Conservation (phyloP, 805 yeast species). For the Candida palmyrensis region DNA sequence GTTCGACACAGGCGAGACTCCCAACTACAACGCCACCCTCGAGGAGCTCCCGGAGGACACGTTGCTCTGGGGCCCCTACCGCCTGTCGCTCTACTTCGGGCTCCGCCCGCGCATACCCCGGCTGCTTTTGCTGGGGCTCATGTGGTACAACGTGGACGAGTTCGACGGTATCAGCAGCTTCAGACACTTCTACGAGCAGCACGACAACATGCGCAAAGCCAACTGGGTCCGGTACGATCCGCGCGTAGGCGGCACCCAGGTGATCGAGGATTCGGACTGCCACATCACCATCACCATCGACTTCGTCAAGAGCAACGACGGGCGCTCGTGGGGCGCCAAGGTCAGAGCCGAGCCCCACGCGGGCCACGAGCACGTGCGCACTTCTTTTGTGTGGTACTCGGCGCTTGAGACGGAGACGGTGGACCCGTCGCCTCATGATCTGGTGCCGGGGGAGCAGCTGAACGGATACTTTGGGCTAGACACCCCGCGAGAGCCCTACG, state of each 20-base stretch:
- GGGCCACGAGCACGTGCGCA: conserved; percentile 42
- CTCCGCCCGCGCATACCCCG: conserved; percentile 77
- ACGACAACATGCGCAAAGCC: conserved; percentile 64
- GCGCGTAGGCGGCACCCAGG: conserved; percentile 78
- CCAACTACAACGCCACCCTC: no score
- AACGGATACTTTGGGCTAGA: conserved; percentile 15
- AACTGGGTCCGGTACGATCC: conserved; percentile 91
- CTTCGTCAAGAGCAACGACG: conserved; percentile 67
- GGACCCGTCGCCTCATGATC: conserved; percentile 5
- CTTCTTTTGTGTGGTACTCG: conserved; percentile 72
- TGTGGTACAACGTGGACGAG: conserved; percentile 78
- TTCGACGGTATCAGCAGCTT: conserved; percentile 48
- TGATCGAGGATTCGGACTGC: conserved; percentile 61
- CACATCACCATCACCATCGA: conserved; percentile 61
- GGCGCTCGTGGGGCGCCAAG: conserved; percentile 76
- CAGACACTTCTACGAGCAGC: conserved; percentile 73
- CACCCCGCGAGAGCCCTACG: conserved; percentile 14
- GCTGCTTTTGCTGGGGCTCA: conserved; percentile 69
- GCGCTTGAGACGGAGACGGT: conserved; percentile 50
- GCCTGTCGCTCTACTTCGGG: conserved; percentile 84
- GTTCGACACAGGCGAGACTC: no score
- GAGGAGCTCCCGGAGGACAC: conserved; percentile 21
- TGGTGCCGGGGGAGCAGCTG: conserved; percentile 21
- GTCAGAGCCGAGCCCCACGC: conserved; percentile 60
- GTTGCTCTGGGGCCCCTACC: conserved; percentile 83